Evolutionary conservation across 495 filamentous ascomycete genomes (phyloP).

Genomic region (Daldinia decipiens): DNA sequence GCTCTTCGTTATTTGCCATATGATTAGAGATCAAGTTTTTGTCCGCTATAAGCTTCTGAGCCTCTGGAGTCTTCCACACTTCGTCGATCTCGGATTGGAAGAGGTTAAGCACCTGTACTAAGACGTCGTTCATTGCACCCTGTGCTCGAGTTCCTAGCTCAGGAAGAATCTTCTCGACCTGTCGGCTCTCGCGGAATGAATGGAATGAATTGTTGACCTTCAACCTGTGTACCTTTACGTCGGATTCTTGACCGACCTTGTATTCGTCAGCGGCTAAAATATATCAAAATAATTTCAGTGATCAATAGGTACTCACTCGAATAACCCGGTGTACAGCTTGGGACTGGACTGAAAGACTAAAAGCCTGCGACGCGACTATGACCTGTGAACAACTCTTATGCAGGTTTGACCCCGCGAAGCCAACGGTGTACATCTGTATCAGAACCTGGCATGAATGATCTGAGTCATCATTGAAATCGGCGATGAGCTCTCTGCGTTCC

Average conservation of each 20-base stretch:
- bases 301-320: constrained; percentile 33
- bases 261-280: constrained; percentile 23
- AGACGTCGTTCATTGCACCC: constrained; percentile 25
- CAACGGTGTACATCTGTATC: constrained; percentile 45
- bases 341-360: constrained; percentile 40
- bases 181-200: constrained; percentile 41
- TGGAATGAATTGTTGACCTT: constrained; percentile 45
- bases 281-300: not conserved
- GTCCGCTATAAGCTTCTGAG: constrained; percentile 17
- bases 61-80: constrained; percentile 36
- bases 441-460: constrained; percentile 41
- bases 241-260: constrained; percentile 43
- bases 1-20: constrained; percentile 3
- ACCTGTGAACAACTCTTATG: constrained; percentile 43
- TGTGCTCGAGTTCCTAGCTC: constrained; percentile 42
- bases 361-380: constrained; percentile 38
- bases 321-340: constrained; percentile 45
- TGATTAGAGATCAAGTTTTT: constrained; percentile 24
- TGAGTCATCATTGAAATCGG: constrained; percentile 37
- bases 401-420: constrained; percentile 45
- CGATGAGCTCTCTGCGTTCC: constrained; percentile 36
- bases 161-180: constrained; percentile 44
- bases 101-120: constrained; percentile 41
- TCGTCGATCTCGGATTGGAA: constrained; percentile 39
- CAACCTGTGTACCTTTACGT: constrained; percentile 38